A percentile compares a stretch with the other conserved stretches of the same genome.
Evolutionary conservation across 1,139 yeast genomes (phyloP).

Genomic region (Hyphopichia wangnamkhiaoensis): DNA sequence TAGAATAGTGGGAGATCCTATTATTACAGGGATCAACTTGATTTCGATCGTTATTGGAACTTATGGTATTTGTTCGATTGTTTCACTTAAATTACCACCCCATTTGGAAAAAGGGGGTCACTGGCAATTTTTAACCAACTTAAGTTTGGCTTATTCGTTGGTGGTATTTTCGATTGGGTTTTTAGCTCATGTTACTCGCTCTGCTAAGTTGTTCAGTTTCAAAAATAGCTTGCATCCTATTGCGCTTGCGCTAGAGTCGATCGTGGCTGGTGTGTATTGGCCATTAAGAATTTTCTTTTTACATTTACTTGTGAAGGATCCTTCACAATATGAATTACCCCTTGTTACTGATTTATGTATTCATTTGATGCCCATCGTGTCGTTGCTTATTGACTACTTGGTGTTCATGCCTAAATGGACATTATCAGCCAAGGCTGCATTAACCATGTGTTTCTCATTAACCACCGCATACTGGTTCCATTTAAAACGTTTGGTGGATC

Average conservation of each 20-base stretch:
- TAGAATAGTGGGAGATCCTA: conserved; percentile 2
- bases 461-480: conserved; percentile 55
- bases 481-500: conserved; percentile 49
- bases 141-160: conserved; percentile 46
- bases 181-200: conserved; percentile 36
- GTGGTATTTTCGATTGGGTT: conserved; percentile 43
- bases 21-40: conserved; percentile 17
- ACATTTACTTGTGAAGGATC: conserved; percentile 38
- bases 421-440: conserved; percentile 37
- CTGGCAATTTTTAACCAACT: conserved; percentile 67
- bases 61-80: conserved; percentile 27
- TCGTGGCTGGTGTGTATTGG: conserved; percentile 69
- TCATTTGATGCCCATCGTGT: conserved; percentile 59
- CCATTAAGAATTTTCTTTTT: conserved; percentile 55
- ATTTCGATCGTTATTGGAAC: conserved; percentile 31
- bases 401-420: conserved; percentile 54
- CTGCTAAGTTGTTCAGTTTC: conserved; percentile 20
- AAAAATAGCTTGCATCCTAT: conserved; percentile 50
- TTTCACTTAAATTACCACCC: conserved; percentile 42
- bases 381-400: conserved; percentile 54
- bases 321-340: conserved; percentile 37
- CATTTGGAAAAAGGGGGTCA: conserved; percentile 57
- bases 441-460: conserved; percentile 36
- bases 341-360: conserved; percentile 54
- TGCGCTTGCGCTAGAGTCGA: conserved; percentile 56